Base-by-base conservation (phyloP, 2,329 filamentous ascomycete genomes). In the Lasiodiplodia gonubiensis region DNA sequence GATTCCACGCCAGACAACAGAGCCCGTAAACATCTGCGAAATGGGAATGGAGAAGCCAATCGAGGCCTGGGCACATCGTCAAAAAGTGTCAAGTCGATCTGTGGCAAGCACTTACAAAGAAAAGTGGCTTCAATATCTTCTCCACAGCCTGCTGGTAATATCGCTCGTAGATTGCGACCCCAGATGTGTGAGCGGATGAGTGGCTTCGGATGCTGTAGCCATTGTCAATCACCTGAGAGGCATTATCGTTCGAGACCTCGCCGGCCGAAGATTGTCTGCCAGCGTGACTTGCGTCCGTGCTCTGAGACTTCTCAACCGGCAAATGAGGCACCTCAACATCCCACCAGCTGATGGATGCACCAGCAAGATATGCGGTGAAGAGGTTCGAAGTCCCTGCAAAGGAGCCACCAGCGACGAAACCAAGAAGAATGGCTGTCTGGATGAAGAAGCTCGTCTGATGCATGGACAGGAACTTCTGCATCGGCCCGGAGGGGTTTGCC, bases 41-140 rank as follows among this genome's bases (percentile, higher is more conserved):
- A 94, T 89, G 0, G 92, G 92, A 1, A 95, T 91, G 0, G 91
- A 89, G 74, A 94, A 94, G 0, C 92, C 92, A 42, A 94, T 90
- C 0, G 85, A 88, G 2, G 85, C 49, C 66, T 18, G 11, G 14
- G 16, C 4, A 11, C 2, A 37, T 33, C 30, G 54, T 60, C 46
- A 60, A 46, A 37, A 39, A 16, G 16, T 23, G 23, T 12, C 46
- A n/a, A 21, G 75, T 76, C 79, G 11, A 21, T 11, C 30, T 6
- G 37, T 12, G 16, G 25, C 14, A 30, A 16, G 21, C n/a, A 37
- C 37, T 46, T 37, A 67, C 90, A 72, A 94, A 94, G 78, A 94
- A 93, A 67, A 92, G 85, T 0, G 91, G 90, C 60, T 87, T 87
- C 0, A 94, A 75, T 0, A 93, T 80, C 10, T 80, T 80, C 2